Evolutionary conservation across 139 green algal genomes (phyloP).

Genomic region (Zygnema circumcarinatum): DNA sequence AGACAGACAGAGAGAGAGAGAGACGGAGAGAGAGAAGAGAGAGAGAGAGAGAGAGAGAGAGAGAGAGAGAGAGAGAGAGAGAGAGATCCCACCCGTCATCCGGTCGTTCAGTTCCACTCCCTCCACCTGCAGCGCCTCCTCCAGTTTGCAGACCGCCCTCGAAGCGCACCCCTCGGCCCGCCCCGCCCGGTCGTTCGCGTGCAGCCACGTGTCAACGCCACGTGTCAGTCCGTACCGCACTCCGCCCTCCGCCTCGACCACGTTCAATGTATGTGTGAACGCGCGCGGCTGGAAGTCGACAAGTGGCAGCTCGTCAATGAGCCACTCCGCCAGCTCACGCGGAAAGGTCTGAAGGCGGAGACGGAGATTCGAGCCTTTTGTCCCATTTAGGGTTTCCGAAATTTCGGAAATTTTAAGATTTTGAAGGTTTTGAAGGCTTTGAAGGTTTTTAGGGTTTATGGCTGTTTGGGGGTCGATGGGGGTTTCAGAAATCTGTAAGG

Average conservation of each 20-base stretch:
- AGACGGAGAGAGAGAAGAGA: neutral
- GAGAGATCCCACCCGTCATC: conserved; percentile 17
- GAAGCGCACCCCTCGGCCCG: neutral
- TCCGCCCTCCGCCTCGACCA: neutral
- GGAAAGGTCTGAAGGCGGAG: neutral
- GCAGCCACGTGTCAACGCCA: conserved; percentile 24
- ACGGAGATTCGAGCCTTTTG: neutral
- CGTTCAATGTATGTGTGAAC: neutral
- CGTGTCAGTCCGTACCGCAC: neutral
- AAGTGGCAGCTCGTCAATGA: conserved; percentile 18
- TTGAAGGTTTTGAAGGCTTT: too few relatives aligned
- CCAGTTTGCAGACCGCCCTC: conserved; percentile 37
- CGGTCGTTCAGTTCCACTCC: neutral
- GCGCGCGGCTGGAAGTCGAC: neutral
- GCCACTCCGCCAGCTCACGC: neutral
- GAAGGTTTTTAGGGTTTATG: neutral
- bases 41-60: neutral
- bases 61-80: neutral
- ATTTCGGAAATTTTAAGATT: neutral
- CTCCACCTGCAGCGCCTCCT: conserved; percentile 18
- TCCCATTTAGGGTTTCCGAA: neutral
- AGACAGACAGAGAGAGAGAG: neutral
- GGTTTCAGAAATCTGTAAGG: neutral
- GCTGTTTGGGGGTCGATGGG: neutral
- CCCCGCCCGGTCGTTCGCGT: neutral